A percentile compares a stretch with the other conserved stretches of the same genome.
Conservation (phyloP, 2,329 filamentous ascomycete genomes). For the Diaporthe citriasiana region DNA sequence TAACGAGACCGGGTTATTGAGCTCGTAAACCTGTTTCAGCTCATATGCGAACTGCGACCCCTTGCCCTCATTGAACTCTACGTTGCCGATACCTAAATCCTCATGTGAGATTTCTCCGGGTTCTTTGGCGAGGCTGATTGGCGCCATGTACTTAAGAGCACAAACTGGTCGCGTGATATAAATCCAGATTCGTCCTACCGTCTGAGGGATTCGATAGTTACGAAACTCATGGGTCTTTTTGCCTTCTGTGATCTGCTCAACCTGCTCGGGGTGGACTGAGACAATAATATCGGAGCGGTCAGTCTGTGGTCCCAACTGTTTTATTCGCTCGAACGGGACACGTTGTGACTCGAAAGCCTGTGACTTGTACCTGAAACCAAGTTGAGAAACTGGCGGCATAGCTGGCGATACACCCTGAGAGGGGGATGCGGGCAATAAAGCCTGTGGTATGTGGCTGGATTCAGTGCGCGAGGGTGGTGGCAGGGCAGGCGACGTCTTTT, state of each 20-base stretch:
- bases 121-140: conserved; percentile 61
- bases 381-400: conserved; percentile 43
- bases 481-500: conserved; percentile 41
- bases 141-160: conserved; percentile 72
- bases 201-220: conserved; percentile 66
- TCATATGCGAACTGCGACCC: conserved; percentile 65
- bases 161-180: conserved; percentile 63
- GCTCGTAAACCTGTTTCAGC: conserved; percentile 70
- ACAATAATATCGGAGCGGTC: conserved; percentile 68
- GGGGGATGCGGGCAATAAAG: conserved; percentile 46
- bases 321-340: conserved; percentile 64
- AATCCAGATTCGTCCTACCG: conserved; percentile 74
- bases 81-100: conserved; percentile 62
- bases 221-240: conserved; percentile 69
- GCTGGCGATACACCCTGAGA: conserved; percentile 34
- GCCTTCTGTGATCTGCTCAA: conserved; percentile 64
- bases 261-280: conserved; percentile 61
- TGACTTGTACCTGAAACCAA: conserved; percentile 50
- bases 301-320: conserved; percentile 62
- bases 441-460: conserved; percentile 50
- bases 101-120: conserved; percentile 62
- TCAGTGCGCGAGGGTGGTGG: conserved; percentile 45
- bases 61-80: conserved; percentile 62
- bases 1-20: conserved; percentile 71
- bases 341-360: conserved; percentile 64